These are phyloP conservation scores for Singerocomus inundabilis DNA, from an alignment of 1,284 basidiomycete genomes.

Conservation along the genomic window DNA sequence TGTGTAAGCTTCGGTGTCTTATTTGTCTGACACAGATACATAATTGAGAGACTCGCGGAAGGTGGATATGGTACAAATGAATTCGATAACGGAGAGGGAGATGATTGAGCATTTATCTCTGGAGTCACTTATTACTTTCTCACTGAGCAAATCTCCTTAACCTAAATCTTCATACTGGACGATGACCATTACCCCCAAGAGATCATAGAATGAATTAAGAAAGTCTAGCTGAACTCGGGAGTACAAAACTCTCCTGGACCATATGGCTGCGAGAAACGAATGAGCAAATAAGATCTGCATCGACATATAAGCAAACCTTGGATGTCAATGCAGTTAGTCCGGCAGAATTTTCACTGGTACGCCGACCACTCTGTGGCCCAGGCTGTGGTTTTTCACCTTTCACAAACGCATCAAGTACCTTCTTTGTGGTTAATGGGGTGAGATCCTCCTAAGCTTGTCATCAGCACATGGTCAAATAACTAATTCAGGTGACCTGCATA, in stretches of 20 bases:
- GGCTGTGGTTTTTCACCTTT: conserved; percentile 87
- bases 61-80: conserved; percentile 65
- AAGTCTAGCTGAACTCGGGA: conserved; percentile 78
- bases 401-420: conserved; percentile 82
- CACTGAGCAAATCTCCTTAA: not conserved
- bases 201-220: not conserved
- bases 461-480: conserved; percentile 2
- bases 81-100: conserved; percentile 73
- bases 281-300: conserved; percentile 9
- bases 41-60: conserved; percentile 76
- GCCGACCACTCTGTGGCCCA: conserved; percentile 87
- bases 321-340: conserved; percentile 81
- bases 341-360: conserved; percentile 88
- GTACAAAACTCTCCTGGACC: conserved; percentile 89
- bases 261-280: conserved; percentile 67
- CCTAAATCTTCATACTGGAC: not conserved
- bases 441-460: conserved; percentile 79
- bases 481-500: conserved; percentile 58
- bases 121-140: not conserved
- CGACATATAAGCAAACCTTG: conserved; percentile 55
- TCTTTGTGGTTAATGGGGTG: conserved; percentile 87
- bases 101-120: conserved; percentile 49
- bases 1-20: conserved; percentile 1
- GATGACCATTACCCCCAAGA: not conserved
- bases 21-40: conserved; percentile 50